Percentiles rank a stretch among this genome's conserved stretches.
Conservation (phyloP, 306 rosid genomes). For the Adenanthera pavonina region DNA sequence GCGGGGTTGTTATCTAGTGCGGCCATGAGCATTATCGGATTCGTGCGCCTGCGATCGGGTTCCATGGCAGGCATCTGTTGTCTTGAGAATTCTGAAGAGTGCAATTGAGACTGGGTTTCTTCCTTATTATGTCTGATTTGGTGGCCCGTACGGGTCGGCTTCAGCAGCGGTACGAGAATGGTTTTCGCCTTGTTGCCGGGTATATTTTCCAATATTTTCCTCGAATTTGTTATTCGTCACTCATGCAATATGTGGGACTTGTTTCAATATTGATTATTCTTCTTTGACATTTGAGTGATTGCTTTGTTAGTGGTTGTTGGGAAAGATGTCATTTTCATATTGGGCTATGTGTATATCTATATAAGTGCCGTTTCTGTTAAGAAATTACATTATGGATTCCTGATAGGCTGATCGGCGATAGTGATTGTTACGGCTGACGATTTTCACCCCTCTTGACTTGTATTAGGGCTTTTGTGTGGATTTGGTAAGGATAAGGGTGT, state of each 20-base stretch:
- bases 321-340: conserved; percentile 39
- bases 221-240: neutral
- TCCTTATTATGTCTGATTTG: conserved; percentile 66
- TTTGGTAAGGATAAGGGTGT: neutral
- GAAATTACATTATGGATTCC: neutral
- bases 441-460: neutral
- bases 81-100: conserved; percentile 17
- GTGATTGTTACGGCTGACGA: neutral
- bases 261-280: neutral
- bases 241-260: neutral
- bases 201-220: conserved; percentile 31
- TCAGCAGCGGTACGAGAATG: conserved; percentile 80
- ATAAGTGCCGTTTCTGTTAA: neutral
- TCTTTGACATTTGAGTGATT: neutral
- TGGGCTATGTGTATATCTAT: neutral
- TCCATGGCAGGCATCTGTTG: conserved; percentile 24
- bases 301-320: neutral
- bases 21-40: conserved; percentile 39
- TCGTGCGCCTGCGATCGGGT: conserved; percentile 23
- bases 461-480: neutral
- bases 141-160: conserved; percentile 95
- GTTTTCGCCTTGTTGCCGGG: conserved; percentile 92
- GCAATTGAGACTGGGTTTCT: conserved; percentile 1
- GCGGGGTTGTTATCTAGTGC: conserved; percentile 38
- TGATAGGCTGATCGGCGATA: neutral